Base-by-base conservation (phyloP, 768 basidiomycete genomes). In the Naganishia onofrii region DNA sequence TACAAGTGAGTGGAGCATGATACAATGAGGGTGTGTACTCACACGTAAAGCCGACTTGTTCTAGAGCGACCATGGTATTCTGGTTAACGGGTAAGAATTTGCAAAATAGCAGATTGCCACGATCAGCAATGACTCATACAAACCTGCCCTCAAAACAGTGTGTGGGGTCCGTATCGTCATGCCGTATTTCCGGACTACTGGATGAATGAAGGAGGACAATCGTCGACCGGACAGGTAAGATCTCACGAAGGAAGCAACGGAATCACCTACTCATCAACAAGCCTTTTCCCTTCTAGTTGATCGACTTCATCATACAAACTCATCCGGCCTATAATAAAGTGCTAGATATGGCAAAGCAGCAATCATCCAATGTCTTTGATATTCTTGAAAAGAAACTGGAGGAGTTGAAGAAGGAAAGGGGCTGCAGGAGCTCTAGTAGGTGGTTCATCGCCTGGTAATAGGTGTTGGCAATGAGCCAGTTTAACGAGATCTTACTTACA, bases 151-250 rank as follows among this genome's bases (percentile, higher is more conserved):
- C 54, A 32, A 34, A 19, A 15, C 26, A 63, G 60, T 2, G 60
- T 63, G 76, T 81, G 80, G 80, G 80, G 80, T 38, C 74, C 72
- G 7, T 81, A 76, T 72, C 72, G 91, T 87, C 89, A 97, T 76
- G 88, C 92, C 7, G 85, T 94, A 36, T 93, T 97, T 82, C 88
- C 88, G 52, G 92, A 89, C 21, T 94, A 92, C 89, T 99, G 95
- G 96, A 96, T 97, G 93, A 99, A 94, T 76, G 96, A 99, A 82
- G 96, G 95, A 46, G 96, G 96, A 1, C 96, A 99, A 81, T 96
- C 93, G 9, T 94, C 93, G 0, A 99, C 96, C 0, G 96, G 96
- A n/a, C 92, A 93, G 82, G 89, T 89, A 65, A 57, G 82, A 3
- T 19, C 29, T 6, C 23, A 6, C 9, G 34, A 17, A 56, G 10